phyloP scores from a whole-genome alignment of 768 basidiomycete species.

The Strobilomyces dryophilus region DNA sequence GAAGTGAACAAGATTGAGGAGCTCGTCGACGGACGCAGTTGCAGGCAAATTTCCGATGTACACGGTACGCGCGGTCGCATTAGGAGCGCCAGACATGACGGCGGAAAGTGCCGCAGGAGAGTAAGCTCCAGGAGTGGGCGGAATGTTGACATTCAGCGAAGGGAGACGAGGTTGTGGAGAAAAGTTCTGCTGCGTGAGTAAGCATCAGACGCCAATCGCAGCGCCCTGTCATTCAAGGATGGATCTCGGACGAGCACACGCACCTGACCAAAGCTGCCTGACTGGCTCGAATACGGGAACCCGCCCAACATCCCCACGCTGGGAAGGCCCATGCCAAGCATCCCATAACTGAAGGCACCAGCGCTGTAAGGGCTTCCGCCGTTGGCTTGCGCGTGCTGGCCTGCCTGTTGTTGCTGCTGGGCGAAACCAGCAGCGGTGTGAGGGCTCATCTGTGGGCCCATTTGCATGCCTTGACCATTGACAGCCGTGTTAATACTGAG shows the following conservation, averaged over 20 bases:
- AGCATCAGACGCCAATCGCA: not conserved
- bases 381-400: slow-evolving; percentile 40
- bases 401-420: slow-evolving; percentile 37
- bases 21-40: slow-evolving; percentile 94
- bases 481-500: slow-evolving; percentile 59
- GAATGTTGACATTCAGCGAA: slow-evolving; percentile 63
- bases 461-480: slow-evolving; percentile 42
- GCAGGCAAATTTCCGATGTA: slow-evolving; percentile 96
- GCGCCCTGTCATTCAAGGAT: not conserved
- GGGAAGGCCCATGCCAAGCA: slow-evolving; percentile 79
- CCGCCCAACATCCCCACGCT: slow-evolving; percentile 67
- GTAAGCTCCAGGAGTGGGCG: slow-evolving; percentile 67
- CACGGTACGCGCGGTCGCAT: slow-evolving; percentile 78
- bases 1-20: slow-evolving; percentile 96
- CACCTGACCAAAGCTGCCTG: slow-evolving; percentile 68
- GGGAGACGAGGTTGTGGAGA: slow-evolving; percentile 51
- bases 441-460: slow-evolving; percentile 65
- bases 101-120: slow-evolving; percentile 77
- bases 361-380: slow-evolving; percentile 52
- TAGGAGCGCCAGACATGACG: slow-evolving; percentile 58
- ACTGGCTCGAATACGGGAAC: slow-evolving; percentile 69
- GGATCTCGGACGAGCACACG: slow-evolving; percentile 3
- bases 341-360: slow-evolving; percentile 54
- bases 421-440: slow-evolving; percentile 55
- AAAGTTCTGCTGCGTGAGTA: slow-evolving; percentile 33